phyloP scores from a whole-genome alignment of 345 rosid species.

The Salix exigua region DNA sequence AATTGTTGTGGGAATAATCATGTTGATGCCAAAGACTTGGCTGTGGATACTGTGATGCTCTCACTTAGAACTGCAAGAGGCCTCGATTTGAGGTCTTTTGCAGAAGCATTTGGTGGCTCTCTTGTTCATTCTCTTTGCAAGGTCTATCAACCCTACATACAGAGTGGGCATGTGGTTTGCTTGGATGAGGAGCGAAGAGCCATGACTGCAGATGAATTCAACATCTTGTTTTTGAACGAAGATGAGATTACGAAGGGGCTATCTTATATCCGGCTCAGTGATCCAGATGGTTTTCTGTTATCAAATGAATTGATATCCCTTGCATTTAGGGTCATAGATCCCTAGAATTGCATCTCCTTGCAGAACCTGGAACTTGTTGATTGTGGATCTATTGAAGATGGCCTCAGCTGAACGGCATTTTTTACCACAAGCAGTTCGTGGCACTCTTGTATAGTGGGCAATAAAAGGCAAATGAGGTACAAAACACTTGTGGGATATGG shows the following conservation, averaged over 20 bases:
- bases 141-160: constrained; percentile 53
- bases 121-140: constrained; percentile 53
- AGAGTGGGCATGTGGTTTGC: constrained; percentile 71
- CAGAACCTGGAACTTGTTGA: neutral
- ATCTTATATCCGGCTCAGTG: constrained; percentile 61
- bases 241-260: constrained; percentile 35
- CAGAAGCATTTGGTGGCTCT: constrained; percentile 55
- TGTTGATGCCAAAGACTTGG: constrained; percentile 58
- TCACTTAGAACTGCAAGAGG: constrained; percentile 84
- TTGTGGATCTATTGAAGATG: neutral
- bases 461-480: too few species aligned
- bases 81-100: constrained; percentile 56
- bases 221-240: constrained; percentile 24
- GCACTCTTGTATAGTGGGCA: neutral
- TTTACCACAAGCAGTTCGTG: neutral
- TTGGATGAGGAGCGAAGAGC: constrained; percentile 53
- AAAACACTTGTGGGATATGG: neutral
- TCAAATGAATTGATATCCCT: constrained; percentile 80
- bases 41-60: constrained; percentile 78
- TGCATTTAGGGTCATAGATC: constrained; percentile 55
- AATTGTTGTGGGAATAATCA: constrained; percentile 28
- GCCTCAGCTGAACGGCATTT: neutral
- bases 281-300: constrained; percentile 87
- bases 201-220: constrained; percentile 40
- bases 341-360: constrained; percentile 22